Evolutionary conservation across 2,329 filamentous ascomycete species (phyloP).

Genomic region (Phoma sp.): DNA sequence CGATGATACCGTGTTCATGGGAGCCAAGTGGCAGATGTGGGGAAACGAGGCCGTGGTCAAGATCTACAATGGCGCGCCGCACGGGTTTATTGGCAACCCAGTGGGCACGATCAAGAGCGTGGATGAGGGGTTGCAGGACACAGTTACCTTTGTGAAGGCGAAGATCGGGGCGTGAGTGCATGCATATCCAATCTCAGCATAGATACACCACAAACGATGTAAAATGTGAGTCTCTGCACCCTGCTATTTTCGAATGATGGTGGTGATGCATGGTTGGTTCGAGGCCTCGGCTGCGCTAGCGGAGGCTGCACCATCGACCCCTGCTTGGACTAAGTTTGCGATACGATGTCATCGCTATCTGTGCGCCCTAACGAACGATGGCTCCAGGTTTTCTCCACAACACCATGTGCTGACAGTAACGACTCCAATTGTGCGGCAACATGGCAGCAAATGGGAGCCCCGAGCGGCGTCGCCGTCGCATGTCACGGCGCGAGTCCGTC

Average conservation of each 20-base stretch:
- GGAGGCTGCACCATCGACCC: neutral
- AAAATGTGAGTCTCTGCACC: neutral
- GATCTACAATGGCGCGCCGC: conserved; percentile 60
- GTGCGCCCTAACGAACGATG: neutral
- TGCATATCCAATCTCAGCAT: neutral
- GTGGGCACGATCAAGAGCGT: conserved; percentile 44
- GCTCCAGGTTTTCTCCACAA: conserved; percentile 13
- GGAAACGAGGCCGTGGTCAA: conserved; percentile 59
- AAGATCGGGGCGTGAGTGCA: conserved; percentile 24
- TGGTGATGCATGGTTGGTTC: no score
- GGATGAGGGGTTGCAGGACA: conserved; percentile 49
- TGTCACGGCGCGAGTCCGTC: conserved; percentile 73
- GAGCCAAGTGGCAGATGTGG: conserved; percentile 59
- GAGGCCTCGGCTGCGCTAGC: neutral
- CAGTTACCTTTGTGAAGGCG: conserved; percentile 47
- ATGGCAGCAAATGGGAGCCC: conserved; percentile 45
- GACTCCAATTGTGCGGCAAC: conserved; percentile 10
- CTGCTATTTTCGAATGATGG: no score
- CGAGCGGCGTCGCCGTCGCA: conserved; percentile 43
- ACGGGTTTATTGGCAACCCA: conserved; percentile 58
- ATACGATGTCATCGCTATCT: conserved; percentile 13
- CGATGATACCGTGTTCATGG: conserved; percentile 61
- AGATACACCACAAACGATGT: neutral
- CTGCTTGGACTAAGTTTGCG: neutral
- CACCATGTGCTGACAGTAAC: conserved; percentile 4